Percentiles rank a stretch among this genome's conserved stretches.
These are phyloP conservation scores for Pseudonitzschia pungens DNA, from an alignment of 108 stramenopile species.

Conservation along the genomic window DNA sequence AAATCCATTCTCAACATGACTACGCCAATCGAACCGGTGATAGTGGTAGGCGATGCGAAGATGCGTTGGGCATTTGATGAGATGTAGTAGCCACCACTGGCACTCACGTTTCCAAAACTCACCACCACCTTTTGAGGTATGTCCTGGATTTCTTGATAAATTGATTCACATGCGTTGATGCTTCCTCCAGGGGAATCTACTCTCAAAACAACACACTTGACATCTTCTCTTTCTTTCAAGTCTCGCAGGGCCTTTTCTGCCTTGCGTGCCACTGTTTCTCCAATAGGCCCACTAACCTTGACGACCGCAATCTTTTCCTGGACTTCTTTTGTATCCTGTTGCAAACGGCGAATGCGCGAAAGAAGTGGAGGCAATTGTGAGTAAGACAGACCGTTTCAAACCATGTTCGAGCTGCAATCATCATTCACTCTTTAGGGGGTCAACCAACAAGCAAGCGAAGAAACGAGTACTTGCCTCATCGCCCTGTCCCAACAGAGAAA, in stretches of 20 bases:
- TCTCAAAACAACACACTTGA: constrained; percentile 66
- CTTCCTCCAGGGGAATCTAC: constrained; percentile 73
- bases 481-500: not conserved
- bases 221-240: constrained; percentile 48
- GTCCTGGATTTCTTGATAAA: constrained; percentile 60
- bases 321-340: constrained; percentile 5
- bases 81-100: constrained; percentile 85
- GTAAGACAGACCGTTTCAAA: too few relatives aligned
- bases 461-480: not conserved
- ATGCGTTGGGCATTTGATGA: constrained; percentile 57
- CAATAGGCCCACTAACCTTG: constrained; percentile 60
- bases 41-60: constrained; percentile 65
- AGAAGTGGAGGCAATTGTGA: not conserved
- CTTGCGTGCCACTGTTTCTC: constrained; percentile 43
- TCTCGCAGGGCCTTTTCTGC: constrained; percentile 50
- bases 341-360: not conserved
- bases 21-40: constrained; percentile 84
- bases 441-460: not conserved
- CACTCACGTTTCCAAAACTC: constrained; percentile 73
- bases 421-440: not conserved
- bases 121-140: constrained; percentile 54
- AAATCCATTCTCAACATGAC: constrained; percentile 70
- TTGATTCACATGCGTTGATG: constrained; percentile 70
- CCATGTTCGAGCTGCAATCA: not conserved
- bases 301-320: constrained; percentile 64